Percentiles rank a stretch among this genome's conserved stretches.
These are phyloP conservation scores for Bonia amplexicaulis DNA, from an alignment of 176 grass and related monocot species.

Conservation along the genomic window DNA sequence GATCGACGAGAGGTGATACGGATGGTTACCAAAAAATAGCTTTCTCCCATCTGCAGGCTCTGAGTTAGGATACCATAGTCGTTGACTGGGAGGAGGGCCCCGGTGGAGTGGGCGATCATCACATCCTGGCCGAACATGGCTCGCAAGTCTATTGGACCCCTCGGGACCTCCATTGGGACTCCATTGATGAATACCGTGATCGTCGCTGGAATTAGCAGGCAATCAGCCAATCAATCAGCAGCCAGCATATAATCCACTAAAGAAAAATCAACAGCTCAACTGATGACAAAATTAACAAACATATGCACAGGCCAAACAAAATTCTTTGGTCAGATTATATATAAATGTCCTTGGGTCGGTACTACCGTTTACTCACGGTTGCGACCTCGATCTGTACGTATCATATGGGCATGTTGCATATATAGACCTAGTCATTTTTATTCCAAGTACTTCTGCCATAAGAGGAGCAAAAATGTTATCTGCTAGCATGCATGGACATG, in stretches of 20 bases:
- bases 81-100: conserved; percentile 77
- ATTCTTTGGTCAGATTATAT: background rate
- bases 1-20: background rate
- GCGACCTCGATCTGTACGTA: conserved; percentile 1
- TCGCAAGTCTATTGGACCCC: conserved; percentile 75
- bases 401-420: background rate
- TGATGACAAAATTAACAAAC: conserved; percentile 19
- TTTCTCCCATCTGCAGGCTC: conserved; percentile 90
- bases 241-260: conserved; percentile 3
- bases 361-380: background rate
- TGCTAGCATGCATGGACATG: background rate
- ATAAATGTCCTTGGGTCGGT: conserved; percentile 2
- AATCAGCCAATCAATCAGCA: conserved; percentile 31
- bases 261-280: background rate
- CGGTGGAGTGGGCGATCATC: conserved; percentile 71
- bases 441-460: background rate
- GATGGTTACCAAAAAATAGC: conserved; percentile 83
- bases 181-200: conserved; percentile 99
- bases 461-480: background rate
- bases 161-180: conserved; percentile 68
- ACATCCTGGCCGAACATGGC: conserved; percentile 83
- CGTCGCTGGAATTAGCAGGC: conserved; percentile 59
- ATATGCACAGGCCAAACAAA: conserved; percentile 20
- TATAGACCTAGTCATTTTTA: background rate
- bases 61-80: conserved; percentile 76